A percentile compares a stretch with the other conserved stretches of the same genome.
phyloP scores from a whole-genome alignment of 2,329 filamentous ascomycete genomes.

The Tothia fuscella region DNA sequence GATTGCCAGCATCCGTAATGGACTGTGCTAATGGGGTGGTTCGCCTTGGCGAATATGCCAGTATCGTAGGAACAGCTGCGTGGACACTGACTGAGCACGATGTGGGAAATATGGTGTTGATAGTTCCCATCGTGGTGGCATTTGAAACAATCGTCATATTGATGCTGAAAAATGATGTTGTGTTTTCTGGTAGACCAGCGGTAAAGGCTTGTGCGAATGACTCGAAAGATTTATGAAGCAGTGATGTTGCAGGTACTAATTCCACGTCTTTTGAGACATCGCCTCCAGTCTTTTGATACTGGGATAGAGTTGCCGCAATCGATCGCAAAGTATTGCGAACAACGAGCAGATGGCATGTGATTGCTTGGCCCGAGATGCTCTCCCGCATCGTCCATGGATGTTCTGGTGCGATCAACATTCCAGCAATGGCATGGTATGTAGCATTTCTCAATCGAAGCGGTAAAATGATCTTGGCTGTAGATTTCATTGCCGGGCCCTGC shows the following conservation, averaged over 20 bases:
- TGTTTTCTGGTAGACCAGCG: neutral
- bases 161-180: neutral
- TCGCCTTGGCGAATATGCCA: neutral
- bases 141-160: neutral
- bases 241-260: neutral
- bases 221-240: neutral
- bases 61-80: neutral
- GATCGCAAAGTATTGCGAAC: neutral
- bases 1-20: neutral
- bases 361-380: conserved; percentile 1
- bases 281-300: neutral
- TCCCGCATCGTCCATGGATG: conserved; percentile 8
- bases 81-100: neutral
- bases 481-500: neutral
- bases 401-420: neutral
- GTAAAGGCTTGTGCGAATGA: conserved; percentile 2
- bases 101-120: conserved; percentile 1
- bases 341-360: conserved; percentile 1
- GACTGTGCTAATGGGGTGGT: neutral
- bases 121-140: neutral
- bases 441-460: neutral
- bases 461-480: neutral
- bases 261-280: conserved; percentile 3
- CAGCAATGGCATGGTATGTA: conserved; percentile 1
- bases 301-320: neutral